phyloP scores from a whole-genome alignment of 345 rosid genomes.

The Eucalyptus melliodora region DNA sequence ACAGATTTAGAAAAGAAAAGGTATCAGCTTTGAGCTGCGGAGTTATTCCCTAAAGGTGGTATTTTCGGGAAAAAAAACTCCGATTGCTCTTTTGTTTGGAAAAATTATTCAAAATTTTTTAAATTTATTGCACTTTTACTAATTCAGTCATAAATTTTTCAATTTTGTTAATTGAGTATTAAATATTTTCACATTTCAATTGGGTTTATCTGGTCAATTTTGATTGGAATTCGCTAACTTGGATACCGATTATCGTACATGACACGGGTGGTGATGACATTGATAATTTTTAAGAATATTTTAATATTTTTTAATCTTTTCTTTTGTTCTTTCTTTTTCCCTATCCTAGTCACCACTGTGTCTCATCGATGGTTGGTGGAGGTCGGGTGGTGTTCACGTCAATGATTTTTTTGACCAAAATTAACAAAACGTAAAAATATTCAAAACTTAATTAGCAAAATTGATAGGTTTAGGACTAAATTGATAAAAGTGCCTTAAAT shows the following conservation, averaged over 20 bases:
- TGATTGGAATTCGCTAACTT: accelerated
- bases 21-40: background rate
- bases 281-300: no score
- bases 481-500: no score
- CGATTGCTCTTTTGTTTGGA: background rate
- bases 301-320: no score
- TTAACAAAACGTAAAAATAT: no score
- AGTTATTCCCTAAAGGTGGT: background rate
- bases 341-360: accelerated
- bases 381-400: accelerated
- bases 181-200: no score
- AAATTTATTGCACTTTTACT: no score
- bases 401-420: no score
- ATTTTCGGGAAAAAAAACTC: accelerated
- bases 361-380: background rate
- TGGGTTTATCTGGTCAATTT: no score
- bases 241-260: accelerated
- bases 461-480: accelerated
- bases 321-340: background rate
- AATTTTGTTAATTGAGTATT: accelerated
- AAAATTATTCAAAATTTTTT: accelerated
- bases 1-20: background rate
- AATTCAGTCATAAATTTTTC: no score
- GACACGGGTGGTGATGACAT: accelerated
- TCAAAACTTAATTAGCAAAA: background rate